Percentiles rank a stretch among this genome's conserved stretches.
Conservation (phyloP, 768 basidiomycete species). For the Amanita rubescens region DNA sequence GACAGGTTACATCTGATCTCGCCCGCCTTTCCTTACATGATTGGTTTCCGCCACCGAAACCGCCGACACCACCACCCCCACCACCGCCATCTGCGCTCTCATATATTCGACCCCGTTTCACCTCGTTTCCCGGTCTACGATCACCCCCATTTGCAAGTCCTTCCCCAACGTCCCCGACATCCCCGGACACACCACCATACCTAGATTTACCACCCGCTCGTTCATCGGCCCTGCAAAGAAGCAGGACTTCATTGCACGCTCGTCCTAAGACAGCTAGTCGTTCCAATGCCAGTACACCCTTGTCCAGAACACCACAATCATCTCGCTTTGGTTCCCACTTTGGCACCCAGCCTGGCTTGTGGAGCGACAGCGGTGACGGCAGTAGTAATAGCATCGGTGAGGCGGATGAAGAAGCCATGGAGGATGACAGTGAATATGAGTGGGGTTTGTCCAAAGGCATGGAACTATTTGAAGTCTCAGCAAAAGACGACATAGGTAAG, state of each 20-base stretch:
- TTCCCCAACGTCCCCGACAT: conserved; percentile 34
- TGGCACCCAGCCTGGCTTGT: conserved; percentile 41
- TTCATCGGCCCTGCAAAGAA: conserved; percentile 45
- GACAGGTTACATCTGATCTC: conserved; percentile 74
- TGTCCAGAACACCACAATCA: conserved; percentile 41
- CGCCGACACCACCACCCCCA: conserved; percentile 58
- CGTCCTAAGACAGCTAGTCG: conserved; percentile 44
- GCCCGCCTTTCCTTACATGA: conserved; percentile 78
- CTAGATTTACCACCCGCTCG: conserved; percentile 53
- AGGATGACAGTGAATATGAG: conserved; percentile 41
- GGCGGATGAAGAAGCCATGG: conserved; percentile 52
- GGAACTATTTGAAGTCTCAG: conserved; percentile 87
- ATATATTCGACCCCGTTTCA: conserved; percentile 74
- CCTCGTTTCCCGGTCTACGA: conserved; percentile 59
- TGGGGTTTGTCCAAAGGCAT: conserved; percentile 80
- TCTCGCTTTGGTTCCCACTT: conserved; percentile 55
- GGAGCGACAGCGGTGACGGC: conserved; percentile 50
- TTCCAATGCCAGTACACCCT: conserved; percentile 38
- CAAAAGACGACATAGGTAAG: conserved; percentile 78
- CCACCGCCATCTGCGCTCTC: conserved; percentile 58
- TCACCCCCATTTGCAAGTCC: conserved; percentile 47
- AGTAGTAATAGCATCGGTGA: conserved; percentile 64
- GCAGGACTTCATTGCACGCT: conserved; percentile 36
- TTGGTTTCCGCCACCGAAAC: conserved; percentile 81
- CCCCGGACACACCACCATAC: conserved; percentile 55